A percentile compares a stretch with the other conserved stretches of the same genome.
Conservation (phyloP, 2,329 filamentous ascomycete genomes). For the Fusarium euwallaceae region DNA sequence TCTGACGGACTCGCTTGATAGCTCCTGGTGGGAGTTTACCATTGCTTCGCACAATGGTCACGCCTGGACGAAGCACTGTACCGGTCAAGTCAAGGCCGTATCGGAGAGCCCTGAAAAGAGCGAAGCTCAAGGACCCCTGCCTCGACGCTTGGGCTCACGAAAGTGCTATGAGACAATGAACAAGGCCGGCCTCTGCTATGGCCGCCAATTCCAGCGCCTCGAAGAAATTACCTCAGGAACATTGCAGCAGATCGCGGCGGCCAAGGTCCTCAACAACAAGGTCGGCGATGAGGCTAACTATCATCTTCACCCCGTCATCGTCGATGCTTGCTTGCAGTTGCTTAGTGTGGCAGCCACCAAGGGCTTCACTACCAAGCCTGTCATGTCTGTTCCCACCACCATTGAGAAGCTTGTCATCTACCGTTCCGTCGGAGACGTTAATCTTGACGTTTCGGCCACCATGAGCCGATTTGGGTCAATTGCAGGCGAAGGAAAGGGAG, state of each 20-base stretch:
- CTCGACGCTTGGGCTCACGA: constrained; percentile 36
- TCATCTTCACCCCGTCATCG: constrained; percentile 54
- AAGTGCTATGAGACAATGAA: constrained; percentile 47
- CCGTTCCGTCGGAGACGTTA: constrained; percentile 1
- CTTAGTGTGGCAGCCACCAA: constrained; percentile 41
- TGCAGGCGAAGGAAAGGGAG: not conserved
- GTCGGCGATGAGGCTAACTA: constrained; percentile 46
- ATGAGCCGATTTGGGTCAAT: constrained; percentile 13
- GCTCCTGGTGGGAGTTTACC: constrained; percentile 50
- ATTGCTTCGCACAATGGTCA: constrained; percentile 42
- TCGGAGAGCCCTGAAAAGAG: not conserved
- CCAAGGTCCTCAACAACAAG: constrained; percentile 14
- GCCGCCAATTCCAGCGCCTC: constrained; percentile 48
- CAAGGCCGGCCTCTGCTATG: constrained; percentile 50
- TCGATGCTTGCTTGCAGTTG: constrained; percentile 53
- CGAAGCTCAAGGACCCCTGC: not conserved
- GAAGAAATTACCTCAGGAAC: constrained; percentile 30
- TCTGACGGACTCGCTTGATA: constrained; percentile 43
- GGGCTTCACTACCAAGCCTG: constrained; percentile 40
- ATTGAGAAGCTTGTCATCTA: constrained; percentile 42
- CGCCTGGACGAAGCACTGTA: constrained; percentile 44
- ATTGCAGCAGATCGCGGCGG: constrained; percentile 35
- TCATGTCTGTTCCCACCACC: constrained; percentile 44
- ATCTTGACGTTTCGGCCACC: constrained; percentile 6
- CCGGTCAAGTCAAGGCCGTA: constrained; percentile 9